These are phyloP conservation scores for Parsonsia alboflavescens DNA, from an alignment of 257 asterid species.

Conservation along the genomic window DNA sequence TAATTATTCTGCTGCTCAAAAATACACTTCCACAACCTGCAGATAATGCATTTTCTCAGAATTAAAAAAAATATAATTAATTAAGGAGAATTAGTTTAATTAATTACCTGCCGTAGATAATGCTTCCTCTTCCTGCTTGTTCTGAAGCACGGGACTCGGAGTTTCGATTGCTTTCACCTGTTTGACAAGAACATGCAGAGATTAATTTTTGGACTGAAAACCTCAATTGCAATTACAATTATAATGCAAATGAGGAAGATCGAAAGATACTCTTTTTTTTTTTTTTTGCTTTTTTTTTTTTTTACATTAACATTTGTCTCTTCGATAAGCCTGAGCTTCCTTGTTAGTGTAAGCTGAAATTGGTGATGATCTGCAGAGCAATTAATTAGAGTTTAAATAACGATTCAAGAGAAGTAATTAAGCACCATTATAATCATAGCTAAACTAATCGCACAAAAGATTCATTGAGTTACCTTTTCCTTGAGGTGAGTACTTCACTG, in stretches of 20 bases:
- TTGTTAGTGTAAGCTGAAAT: conserved; percentile 32
- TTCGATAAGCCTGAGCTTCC: conserved; percentile 46
- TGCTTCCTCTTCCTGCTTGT: conserved; percentile 39
- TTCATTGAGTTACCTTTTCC: conserved; percentile 26
- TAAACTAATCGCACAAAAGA: neutral
- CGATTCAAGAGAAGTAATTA: neutral
- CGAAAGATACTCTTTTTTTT: neutral
- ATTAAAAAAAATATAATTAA: no score
- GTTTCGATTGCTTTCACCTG: conserved; percentile 39
- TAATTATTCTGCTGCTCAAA: no score
- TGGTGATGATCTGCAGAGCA: conserved; percentile 25
- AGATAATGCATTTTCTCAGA: no score
- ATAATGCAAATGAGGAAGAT: neutral
- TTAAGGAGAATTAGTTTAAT: no score
- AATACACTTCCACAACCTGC: no score
- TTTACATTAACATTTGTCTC: conserved; percentile 25
- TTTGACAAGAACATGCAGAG: conserved; percentile 5
- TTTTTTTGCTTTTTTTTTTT: no score
- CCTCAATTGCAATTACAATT: neutral
- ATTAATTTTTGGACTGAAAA: no score
- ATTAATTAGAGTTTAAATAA: neutral
- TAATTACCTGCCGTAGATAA: conserved; percentile 32
- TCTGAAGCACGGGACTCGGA: conserved; percentile 24
- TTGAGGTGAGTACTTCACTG: conserved; percentile 14
- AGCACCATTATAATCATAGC: no score